phyloP scores from a whole-genome alignment of 208 protist genomes.

The Wallacemonas sp. region DNA sequence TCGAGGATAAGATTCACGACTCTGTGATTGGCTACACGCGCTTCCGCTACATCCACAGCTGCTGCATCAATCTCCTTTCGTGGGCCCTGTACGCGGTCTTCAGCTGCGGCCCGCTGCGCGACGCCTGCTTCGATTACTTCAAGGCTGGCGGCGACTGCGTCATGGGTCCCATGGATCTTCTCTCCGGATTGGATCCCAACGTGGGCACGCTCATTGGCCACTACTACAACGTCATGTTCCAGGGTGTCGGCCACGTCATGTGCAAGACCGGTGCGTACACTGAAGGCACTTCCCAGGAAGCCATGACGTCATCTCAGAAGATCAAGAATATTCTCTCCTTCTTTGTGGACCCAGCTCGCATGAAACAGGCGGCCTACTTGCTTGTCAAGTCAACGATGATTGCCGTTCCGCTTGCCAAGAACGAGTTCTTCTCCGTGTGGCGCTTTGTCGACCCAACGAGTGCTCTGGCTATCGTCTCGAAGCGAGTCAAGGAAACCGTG shows the following conservation, averaged over 20 bases:
- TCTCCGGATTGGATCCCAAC: slow-evolving; percentile 76
- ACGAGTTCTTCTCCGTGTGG: slow-evolving; percentile 86
- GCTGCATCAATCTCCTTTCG: slow-evolving; percentile 92
- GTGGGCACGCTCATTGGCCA: slow-evolving; percentile 73
- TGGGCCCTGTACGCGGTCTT: slow-evolving; percentile 92
- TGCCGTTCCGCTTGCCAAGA: slow-evolving; percentile 55
- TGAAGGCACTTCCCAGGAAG: slow-evolving; percentile 11
- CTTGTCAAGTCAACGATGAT: slow-evolving; percentile 57
- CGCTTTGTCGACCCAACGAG: slow-evolving; percentile 82
- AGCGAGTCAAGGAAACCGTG: slow-evolving; percentile 57
- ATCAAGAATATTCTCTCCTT: slow-evolving; percentile 53
- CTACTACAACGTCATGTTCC: slow-evolving; percentile 86
- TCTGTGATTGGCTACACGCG: slow-evolving; percentile 63
- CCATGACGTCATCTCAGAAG: slow-evolving; percentile 28
- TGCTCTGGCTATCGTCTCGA: slow-evolving; percentile 51
- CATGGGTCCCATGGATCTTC: slow-evolving; percentile 80
- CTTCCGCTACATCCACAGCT: slow-evolving; percentile 62
- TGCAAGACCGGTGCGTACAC: slow-evolving; percentile 44
- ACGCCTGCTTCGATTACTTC: slow-evolving; percentile 93
- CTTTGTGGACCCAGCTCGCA: slow-evolving; percentile 53
- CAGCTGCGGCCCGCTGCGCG: slow-evolving; percentile 52
- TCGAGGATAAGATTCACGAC: slow-evolving; percentile 64
- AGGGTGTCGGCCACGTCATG: slow-evolving; percentile 52
- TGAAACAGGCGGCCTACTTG: slow-evolving; percentile 58
- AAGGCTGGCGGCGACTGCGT: slow-evolving; percentile 82